Percentiles rank a stretch among this genome's conserved stretches.
phyloP scores from a whole-genome alignment of 306 rosid species.

The Lotus japonicus region DNA sequence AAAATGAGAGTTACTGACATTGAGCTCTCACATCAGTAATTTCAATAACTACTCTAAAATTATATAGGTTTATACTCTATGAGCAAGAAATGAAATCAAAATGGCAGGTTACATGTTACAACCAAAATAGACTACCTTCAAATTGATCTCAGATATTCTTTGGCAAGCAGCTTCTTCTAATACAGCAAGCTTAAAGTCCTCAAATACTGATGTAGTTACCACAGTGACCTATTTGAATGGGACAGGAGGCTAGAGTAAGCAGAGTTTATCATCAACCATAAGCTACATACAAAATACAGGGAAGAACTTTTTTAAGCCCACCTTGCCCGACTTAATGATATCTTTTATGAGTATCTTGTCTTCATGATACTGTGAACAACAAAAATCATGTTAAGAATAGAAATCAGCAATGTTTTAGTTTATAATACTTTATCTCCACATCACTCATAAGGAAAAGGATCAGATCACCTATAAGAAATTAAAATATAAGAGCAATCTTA shows the following conservation, averaged over 20 bases:
- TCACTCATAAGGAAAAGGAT: not conserved
- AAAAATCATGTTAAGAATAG: conserved; percentile 6
- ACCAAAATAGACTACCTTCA: conserved; percentile 52
- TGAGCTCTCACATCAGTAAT: not conserved
- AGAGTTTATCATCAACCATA: conserved; percentile 16
- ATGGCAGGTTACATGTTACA: not conserved
- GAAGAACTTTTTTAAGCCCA: conserved; percentile 23
- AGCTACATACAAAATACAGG: conserved; percentile 13
- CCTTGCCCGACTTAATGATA: conserved; percentile 71
- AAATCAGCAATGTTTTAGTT: conserved; percentile 9
- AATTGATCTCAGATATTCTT: conserved; percentile 61
- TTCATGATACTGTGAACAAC: conserved; percentile 65
- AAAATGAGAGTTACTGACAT: not conserved
- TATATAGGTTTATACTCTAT: not conserved
- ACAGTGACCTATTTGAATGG: conserved; percentile 45
- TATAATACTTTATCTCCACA: not conserved
- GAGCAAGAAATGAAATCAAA: conserved; percentile 11
- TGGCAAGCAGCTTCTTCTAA: conserved; percentile 51
- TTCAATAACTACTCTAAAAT: conserved; percentile 2
- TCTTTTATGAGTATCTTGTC: conserved; percentile 81
- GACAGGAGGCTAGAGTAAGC: conserved; percentile 1
- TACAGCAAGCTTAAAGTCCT: conserved; percentile 63
- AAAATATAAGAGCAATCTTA: not conserved
- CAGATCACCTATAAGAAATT: conserved; percentile 10
- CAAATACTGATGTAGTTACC: conserved; percentile 57